Base-by-base conservation (phyloP, 1,284 basidiomycete species). In the Malassezia pachydermatis region DNA sequence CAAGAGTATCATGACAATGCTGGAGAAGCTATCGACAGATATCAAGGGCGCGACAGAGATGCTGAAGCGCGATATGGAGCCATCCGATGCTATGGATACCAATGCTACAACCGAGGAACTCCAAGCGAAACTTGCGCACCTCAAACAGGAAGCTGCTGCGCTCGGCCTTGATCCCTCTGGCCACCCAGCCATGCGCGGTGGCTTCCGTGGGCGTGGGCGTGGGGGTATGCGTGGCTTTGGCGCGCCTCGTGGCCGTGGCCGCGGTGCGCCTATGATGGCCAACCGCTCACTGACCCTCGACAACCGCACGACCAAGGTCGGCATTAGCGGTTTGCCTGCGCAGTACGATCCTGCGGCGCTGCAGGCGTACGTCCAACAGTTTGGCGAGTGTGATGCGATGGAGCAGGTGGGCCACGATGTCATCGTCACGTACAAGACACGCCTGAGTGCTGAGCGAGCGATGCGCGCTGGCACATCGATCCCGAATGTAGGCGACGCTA, bases 61-160 rank as follows among this genome's bases (percentile, higher is more conserved):
- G 33, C 74, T 75, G 41, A 70, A 71, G 23, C 47, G 51, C 34
- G 60, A 57, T 11, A 37, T 63, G 35, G 72, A 73, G 49, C 62
- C 68, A 10, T 54, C 72, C 13, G 47, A 50, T 35, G 51, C 41
- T 4, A 30, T 46, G 62, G 45, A 48, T 67, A 73, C 46, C 62
- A 60, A 58, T 51, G 57, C 54, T 32, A 82, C 74, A 25, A 81
- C 83, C 10, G 84, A 85, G 58, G 81, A 81, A 54, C 73, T 88
- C 49, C 81, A 83, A 66, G 82, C 81, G 22, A 84, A 84, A 71
- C 75, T 94, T 34, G 86, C 81, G 55, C 81, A 78, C 72, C 80
- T 90, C 53, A 85, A 84, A 65, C 83, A 81, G 55, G 83, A 92
- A 82, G 86, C 86, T 56, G 83, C 82, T 5, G 82, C 81, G 58